Conservation (phyloP, 805 yeast species). For the Starmerella apis region DNA sequence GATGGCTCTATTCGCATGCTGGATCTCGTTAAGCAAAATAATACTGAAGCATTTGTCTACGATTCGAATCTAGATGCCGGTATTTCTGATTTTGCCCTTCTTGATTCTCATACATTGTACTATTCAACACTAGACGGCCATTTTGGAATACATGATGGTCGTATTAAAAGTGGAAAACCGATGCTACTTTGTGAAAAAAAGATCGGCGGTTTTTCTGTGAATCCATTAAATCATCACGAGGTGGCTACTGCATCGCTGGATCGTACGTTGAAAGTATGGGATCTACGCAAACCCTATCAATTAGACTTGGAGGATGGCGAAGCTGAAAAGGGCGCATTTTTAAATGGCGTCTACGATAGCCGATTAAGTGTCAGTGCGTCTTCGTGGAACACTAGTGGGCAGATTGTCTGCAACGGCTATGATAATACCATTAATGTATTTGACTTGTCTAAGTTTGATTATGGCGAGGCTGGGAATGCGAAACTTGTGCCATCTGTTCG, state of each 20-base stretch:
- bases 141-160: constrained; percentile 60
- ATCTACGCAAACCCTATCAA: constrained; percentile 41
- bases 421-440: constrained; percentile 75
- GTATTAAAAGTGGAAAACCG: constrained; percentile 38
- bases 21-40: constrained; percentile 52
- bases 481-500: constrained; percentile 48
- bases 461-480: constrained; percentile 13
- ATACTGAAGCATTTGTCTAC: constrained; percentile 51
- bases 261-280: constrained; percentile 79
- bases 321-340: constrained; percentile 16
- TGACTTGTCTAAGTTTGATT: constrained; percentile 36
- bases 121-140: constrained; percentile 74
- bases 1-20: constrained; percentile 76
- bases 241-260: constrained; percentile 86
- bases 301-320: constrained; percentile 19
- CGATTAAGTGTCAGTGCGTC: constrained; percentile 74
- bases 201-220: constrained; percentile 77
- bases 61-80: constrained; percentile 44
- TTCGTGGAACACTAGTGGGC: constrained; percentile 61
- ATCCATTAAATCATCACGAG: constrained; percentile 55
- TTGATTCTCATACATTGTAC: constrained; percentile 49
- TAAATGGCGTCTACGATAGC: constrained; percentile 54
- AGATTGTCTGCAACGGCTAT: constrained; percentile 84
- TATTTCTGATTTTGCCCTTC: constrained; percentile 60
- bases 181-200: constrained; percentile 63